These are phyloP conservation scores for Fraxinus latifolia DNA, from an alignment of 305 asterid species.

Conservation along the genomic window DNA sequence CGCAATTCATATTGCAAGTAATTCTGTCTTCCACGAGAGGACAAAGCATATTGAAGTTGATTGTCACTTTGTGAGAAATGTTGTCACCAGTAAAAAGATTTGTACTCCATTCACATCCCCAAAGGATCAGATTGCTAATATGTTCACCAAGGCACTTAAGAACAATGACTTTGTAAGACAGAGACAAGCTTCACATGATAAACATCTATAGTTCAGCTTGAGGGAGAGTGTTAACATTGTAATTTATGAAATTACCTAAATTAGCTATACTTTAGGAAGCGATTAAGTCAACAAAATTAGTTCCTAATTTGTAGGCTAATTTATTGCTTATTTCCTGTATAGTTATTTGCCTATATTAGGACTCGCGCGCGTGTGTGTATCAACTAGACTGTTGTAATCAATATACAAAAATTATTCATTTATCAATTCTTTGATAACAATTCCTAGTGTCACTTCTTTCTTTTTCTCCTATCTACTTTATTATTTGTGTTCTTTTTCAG, in stretches of 20 bases:
- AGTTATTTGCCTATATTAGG: too few relatives aligned
- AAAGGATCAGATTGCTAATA: background rate
- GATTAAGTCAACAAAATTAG: background rate
- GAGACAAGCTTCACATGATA: background rate
- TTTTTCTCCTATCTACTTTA: background rate
- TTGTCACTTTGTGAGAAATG: background rate
- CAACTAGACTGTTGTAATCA: background rate
- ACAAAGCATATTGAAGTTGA: too few relatives aligned
- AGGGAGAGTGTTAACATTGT: background rate
- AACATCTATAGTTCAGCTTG: background rate
- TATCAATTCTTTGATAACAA: background rate
- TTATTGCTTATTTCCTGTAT: background rate
- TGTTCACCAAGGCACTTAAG: background rate
- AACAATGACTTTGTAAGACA: background rate
- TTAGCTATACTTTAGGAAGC: background rate
- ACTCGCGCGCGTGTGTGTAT: too few relatives aligned
- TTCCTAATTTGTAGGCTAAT: background rate
- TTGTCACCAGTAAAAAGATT: background rate
- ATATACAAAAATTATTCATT: background rate
- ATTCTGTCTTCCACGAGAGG: too few relatives aligned
- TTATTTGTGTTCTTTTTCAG: background rate
- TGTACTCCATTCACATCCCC: background rate
- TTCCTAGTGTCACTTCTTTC: background rate
- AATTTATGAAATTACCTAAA: background rate
- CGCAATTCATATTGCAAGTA: too few relatives aligned